Evolutionary conservation across 1,284 basidiomycete genomes (phyloP), one percentile per base, ranked within the genome.

Genomic region (Coniferiporia sulphurascens): DNA sequence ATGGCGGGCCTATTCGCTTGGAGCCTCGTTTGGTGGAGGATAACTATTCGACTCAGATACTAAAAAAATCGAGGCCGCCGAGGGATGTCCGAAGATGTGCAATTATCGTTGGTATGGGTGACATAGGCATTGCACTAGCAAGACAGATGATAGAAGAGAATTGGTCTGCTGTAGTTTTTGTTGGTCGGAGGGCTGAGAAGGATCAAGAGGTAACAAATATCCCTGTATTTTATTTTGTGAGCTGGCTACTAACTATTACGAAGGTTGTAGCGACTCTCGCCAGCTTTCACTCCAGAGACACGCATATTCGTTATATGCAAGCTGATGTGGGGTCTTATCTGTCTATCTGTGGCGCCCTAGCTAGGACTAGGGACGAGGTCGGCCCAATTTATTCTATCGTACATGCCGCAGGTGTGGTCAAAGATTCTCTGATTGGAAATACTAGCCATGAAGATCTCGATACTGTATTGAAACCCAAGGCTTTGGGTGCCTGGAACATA

Each of bases 51-150:
- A 44, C 38, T 3, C 54, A 46, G 36, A 15, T 32, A 1, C 13
- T 36, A 8, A 41, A 41, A 15, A 46, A 43, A 41, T 10, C 38
- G 10, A 48, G 49, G 12, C 15, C 15, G 12, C 10, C 48, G 12
- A 4, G 3, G 27, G 19, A 55, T 51, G 9, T 48, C 7, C 48
- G 48, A 1, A 68, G 68, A 15, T 64, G 65, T 8, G 65, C 68
- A 0, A 65, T 72, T 17, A 67, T 72, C 32, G 65, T 69, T 13
- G 71, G 71, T n/a, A 69, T 72, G 66, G 68, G 67, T n/a, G 67
- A 65, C 46, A 69, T 72, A 41, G 69, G 69, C 8, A 56, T 60
- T 48, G 66, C 65, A 12, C 46, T 73, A 9, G 66, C 66, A 27
- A 46, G 53, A n/a, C 59, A 65, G 9, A 61, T 73, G 44, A 50